Percentiles rank a stretch among this genome's conserved stretches.
Evolutionary conservation across 2,329 filamentous ascomycete species (phyloP).

Genomic region (Fusarium sp.): DNA sequence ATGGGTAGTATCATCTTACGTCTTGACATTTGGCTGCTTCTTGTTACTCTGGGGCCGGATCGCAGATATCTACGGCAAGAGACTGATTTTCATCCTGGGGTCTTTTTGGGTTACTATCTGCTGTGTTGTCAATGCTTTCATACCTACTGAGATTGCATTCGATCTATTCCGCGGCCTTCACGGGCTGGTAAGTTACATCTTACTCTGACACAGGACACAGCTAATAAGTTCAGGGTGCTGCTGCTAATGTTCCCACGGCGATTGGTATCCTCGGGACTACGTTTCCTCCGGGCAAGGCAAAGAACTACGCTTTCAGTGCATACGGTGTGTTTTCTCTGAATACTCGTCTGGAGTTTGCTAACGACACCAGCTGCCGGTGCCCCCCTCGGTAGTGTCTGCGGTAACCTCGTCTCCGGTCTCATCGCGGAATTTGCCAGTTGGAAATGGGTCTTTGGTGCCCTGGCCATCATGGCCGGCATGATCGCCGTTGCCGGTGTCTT

Average conservation of each 20-base stretch:
- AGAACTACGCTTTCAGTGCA: slow-evolving; percentile 75
- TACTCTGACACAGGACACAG: neutral
- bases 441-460: slow-evolving; percentile 75
- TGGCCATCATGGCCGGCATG: slow-evolving; percentile 67
- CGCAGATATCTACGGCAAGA: slow-evolving; percentile 74
- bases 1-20: slow-evolving; percentile 75
- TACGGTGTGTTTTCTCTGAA: slow-evolving; percentile 58
- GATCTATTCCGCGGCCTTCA: slow-evolving; percentile 74
- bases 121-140: slow-evolving; percentile 70
- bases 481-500: slow-evolving; percentile 67
- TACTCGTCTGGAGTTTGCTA: neutral
- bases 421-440: slow-evolving; percentile 71
- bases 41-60: slow-evolving; percentile 74
- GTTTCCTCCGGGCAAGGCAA: slow-evolving; percentile 73
- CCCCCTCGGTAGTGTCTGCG: slow-evolving; percentile 71
- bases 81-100: slow-evolving; percentile 71
- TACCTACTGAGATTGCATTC: slow-evolving; percentile 74
- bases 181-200: slow-evolving; percentile 58
- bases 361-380: slow-evolving; percentile 64
- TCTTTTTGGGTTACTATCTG: slow-evolving; percentile 71
- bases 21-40: slow-evolving; percentile 74
- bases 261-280: slow-evolving; percentile 76
- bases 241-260: slow-evolving; percentile 76
- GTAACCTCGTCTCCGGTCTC: slow-evolving; percentile 72
- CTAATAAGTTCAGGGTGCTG: slow-evolving; percentile 60